A percentile compares a stretch with the other conserved stretches of the same genome.
These are phyloP conservation scores for Pilatotrama ljubarskyi DNA, from an alignment of 768 basidiomycete species.

Conservation along the genomic window DNA sequence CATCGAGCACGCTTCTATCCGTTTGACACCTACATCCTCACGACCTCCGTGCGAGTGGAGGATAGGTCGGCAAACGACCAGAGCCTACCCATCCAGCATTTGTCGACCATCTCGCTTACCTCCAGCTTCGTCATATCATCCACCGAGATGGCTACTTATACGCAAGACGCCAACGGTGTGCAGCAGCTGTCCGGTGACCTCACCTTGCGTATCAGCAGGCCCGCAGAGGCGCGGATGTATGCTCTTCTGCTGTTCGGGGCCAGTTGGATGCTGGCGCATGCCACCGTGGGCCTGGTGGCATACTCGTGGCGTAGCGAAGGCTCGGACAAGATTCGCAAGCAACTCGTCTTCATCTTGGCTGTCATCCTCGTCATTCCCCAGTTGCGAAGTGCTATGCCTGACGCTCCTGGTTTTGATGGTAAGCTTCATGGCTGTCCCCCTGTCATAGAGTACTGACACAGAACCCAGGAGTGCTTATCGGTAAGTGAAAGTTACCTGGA, in stretches of 20 bases:
- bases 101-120: constrained; percentile 44
- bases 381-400: constrained; percentile 55
- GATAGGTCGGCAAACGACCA: constrained; percentile 31
- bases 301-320: constrained; percentile 41
- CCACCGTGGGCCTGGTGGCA: constrained; percentile 46
- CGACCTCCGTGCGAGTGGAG: constrained; percentile 47
- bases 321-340: constrained; percentile 35
- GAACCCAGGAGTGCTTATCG: constrained; percentile 46
- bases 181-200: constrained; percentile 43
- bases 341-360: constrained; percentile 41
- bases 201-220: constrained; percentile 45
- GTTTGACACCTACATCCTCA: constrained; percentile 54
- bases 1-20: constrained; percentile 56
- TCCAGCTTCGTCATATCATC: constrained; percentile 49
- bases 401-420: constrained; percentile 53
- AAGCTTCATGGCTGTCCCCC: constrained; percentile 6
- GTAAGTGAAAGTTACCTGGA: constrained; percentile 30
- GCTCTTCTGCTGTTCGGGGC: constrained; percentile 47
- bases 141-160: constrained; percentile 41
- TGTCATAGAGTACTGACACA: constrained; percentile 1
- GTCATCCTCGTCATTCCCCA: constrained; percentile 51
- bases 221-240: constrained; percentile 45
- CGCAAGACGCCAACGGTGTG: constrained; percentile 23
- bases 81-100: constrained; percentile 43
- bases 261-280: constrained; percentile 57